Base-by-base conservation (phyloP, 192 early-diverging fungal species). In the Coemansia sp. region DNA sequence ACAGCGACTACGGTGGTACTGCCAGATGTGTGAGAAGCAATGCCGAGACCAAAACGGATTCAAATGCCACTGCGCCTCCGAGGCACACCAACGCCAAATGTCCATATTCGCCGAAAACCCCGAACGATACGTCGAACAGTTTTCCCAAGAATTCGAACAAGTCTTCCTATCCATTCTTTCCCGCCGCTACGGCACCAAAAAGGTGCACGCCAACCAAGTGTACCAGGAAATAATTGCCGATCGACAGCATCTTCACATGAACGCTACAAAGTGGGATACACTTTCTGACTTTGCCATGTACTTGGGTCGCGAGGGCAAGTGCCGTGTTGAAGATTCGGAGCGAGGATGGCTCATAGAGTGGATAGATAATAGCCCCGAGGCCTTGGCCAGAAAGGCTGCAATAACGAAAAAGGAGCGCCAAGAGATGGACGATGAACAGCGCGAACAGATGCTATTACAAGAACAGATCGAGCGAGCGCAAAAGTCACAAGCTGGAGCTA, bases 161-260 rank as follows among this genome's bases (percentile, higher is more conserved):
- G 92, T 92, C 20, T 99, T 97, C 68, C 65, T 97, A 46, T 90
- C 93, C 49, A 72, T 96, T 9, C 86, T 98, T 3, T 95, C 94
- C 1, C 81, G 90, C 34, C 84, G 94, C 61, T 92, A 92, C 70
- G 91, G 90, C 6, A 95, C 93, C 0, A 88, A 93, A 63, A 87
- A 92, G 60, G 93, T 96, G 11, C 76, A 90, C 33, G 95, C 95
- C n/a, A 98, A 99, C 74, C 88, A 92, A 20, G 95, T 98, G 2
- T 99, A 99, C 85, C 94, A 99, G 76, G 97, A 99, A 78, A 95
- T 95, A 39, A 94, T 99, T 68, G 80, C 90, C 6, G 94, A 99
- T 77, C 81, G 91, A 34, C 85, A 93, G 60, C 97, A 99, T 80
- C 68, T 95, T 47, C 97, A 99, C 72, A 97, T 99, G 95, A 99